phyloP scores from a whole-genome alignment of 805 yeast genomes.

The Yarrowia sp. region DNA sequence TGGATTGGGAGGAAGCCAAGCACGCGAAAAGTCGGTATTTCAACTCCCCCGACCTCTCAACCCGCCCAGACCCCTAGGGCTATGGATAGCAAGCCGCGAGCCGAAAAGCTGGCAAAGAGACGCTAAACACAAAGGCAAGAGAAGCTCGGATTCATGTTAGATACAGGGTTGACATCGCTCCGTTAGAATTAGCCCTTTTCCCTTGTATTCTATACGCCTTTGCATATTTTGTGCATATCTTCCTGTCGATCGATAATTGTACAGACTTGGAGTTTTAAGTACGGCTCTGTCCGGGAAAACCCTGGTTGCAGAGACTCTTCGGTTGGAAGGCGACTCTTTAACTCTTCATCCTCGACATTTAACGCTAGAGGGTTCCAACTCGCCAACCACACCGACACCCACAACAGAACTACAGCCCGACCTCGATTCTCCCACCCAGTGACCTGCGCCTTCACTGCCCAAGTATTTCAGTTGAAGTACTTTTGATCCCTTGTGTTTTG shows the following conservation, averaged over 20 bases:
- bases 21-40: too few relatives aligned
- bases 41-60: too few relatives aligned
- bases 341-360: background rate
- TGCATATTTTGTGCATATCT: constrained; percentile 23
- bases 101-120: background rate
- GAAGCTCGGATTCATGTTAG: background rate
- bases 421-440: too few relatives aligned
- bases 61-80: too few relatives aligned
- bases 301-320: background rate
- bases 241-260: constrained; percentile 31
- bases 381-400: too few relatives aligned
- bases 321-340: constrained; percentile 6
- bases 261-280: constrained; percentile 14
- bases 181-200: constrained; percentile 15
- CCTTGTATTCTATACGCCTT: constrained; percentile 37
- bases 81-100: too few relatives aligned
- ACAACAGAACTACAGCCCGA: too few relatives aligned
- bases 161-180: constrained; percentile 31
- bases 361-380: too few relatives aligned
- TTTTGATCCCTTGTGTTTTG: too few relatives aligned
- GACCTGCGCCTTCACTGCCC: too few relatives aligned
- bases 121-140: background rate
- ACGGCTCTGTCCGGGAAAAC: constrained; percentile 28
- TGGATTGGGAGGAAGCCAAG: too few relatives aligned
- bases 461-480: too few relatives aligned